Evolutionary conservation across 75 land plant species (phyloP).

Genomic region (Azolla pinnata): DNA sequence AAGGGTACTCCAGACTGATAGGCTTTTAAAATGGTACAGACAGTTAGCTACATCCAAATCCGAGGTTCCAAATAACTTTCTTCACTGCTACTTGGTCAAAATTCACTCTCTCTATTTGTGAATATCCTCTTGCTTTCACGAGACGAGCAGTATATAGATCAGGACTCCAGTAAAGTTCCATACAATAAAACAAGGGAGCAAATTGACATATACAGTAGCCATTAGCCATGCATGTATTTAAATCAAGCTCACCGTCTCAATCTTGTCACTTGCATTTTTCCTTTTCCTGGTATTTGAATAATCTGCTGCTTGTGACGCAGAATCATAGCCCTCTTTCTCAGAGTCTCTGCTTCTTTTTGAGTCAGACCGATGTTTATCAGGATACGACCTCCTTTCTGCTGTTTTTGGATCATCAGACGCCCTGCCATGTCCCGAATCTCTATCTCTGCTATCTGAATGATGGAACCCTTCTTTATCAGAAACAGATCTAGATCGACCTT

Average conservation of each 20-base stretch:
- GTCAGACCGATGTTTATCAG: background rate
- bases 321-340: background rate
- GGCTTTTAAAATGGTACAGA: too few relatives aligned
- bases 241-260: background rate
- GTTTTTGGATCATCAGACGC: background rate
- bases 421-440: background rate
- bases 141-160: too few relatives aligned
- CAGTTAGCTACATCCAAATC: too few relatives aligned
- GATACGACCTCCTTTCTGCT: background rate
- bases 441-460: background rate
- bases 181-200: too few relatives aligned
- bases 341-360: slow-evolving; percentile 3
- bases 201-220: too few relatives aligned
- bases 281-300: background rate
- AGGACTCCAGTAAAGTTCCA: too few relatives aligned
- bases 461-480: background rate
- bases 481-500: background rate
- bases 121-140: too few relatives aligned
- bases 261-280: slow-evolving; percentile 4
- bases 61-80: too few relatives aligned
- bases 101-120: too few relatives aligned
- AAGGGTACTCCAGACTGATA: too few relatives aligned
- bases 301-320: background rate
- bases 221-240: too few relatives aligned
- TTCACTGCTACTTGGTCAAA: too few relatives aligned